Percentiles rank a stretch among this genome's conserved stretches.
Evolutionary conservation across 208 protist species (phyloP).

Genomic region (Acanthamoeba sp.): DNA sequence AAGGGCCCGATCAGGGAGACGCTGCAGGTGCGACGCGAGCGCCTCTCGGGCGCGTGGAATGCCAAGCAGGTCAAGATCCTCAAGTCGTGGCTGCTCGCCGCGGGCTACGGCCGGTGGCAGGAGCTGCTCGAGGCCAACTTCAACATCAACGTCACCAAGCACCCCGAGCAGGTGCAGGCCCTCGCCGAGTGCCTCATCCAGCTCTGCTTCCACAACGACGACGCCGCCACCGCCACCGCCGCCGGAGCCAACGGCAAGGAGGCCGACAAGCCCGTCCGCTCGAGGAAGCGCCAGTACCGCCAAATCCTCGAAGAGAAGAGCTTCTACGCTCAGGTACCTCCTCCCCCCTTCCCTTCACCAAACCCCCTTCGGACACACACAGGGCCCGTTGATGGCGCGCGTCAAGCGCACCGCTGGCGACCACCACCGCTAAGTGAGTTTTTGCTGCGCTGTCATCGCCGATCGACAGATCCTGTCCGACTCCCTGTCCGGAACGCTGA

Average conservation of each 20-base stretch:
- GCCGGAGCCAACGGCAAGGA: no score
- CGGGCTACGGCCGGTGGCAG: slow-evolving; percentile 36
- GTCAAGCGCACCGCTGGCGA: neutral
- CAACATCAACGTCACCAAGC: neutral
- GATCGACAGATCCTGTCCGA: slow-evolving; percentile 2
- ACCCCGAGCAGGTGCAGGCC: slow-evolving; percentile 17
- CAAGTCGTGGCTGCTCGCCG: slow-evolving; percentile 8
- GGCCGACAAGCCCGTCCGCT: slow-evolving; percentile 7
- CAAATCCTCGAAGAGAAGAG: slow-evolving; percentile 24
- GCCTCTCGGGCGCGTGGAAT: slow-evolving; percentile 38
- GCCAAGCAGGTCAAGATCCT: slow-evolving; percentile 5
- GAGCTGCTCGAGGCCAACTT: slow-evolving; percentile 26
- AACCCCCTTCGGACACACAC: no score
- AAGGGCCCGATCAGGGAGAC: neutral
- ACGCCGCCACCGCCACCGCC: neutral
- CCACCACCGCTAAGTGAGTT: neutral
- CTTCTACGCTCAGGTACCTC: slow-evolving; percentile 35
- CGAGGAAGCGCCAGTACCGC: neutral
- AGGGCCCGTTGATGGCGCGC: no score
- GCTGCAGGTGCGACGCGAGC: neutral
- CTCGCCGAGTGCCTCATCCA: neutral
- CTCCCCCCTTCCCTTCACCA: no score
- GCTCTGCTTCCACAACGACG: slow-evolving; percentile 20
- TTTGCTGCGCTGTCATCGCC: neutral
- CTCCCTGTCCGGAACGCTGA: slow-evolving; percentile 1